Percentiles rank a stretch among this genome's conserved stretches.
These are phyloP conservation scores for Penicillium nucicola DNA, from an alignment of 495 filamentous ascomycete species.

Conservation along the genomic window DNA sequence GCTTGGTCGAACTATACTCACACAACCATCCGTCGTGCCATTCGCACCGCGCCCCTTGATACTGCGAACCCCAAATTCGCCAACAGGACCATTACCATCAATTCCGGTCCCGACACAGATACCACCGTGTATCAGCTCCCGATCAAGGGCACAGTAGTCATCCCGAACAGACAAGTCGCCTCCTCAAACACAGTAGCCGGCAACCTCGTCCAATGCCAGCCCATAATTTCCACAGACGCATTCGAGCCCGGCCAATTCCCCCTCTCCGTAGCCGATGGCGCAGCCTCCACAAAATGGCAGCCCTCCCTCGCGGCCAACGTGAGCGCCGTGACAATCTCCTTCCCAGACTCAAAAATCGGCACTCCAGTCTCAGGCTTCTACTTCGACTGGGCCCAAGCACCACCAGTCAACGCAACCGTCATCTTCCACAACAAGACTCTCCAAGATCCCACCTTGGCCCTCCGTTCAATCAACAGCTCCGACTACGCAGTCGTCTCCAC, in stretches of 20 bases:
- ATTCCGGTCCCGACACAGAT: slow-evolving; percentile 36
- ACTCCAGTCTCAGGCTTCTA: slow-evolving; percentile 49
- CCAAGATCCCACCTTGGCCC: slow-evolving; percentile 10
- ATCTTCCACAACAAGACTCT: slow-evolving; percentile 51
- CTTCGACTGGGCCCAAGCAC: slow-evolving; percentile 66
- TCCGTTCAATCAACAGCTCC: neutral
- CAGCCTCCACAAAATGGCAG: slow-evolving; percentile 70
- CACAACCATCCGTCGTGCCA: slow-evolving; percentile 55
- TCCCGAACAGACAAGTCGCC: slow-evolving; percentile 57
- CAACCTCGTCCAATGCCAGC: slow-evolving; percentile 68
- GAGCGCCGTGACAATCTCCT: slow-evolving; percentile 44
- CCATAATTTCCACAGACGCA: slow-evolving; percentile 42
- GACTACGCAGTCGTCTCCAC: slow-evolving; percentile 16
- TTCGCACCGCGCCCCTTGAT: slow-evolving; percentile 23
- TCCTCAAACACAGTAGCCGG: slow-evolving; percentile 45
- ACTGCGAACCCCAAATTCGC: slow-evolving; percentile 47
- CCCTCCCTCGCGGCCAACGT: slow-evolving; percentile 49
- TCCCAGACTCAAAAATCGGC: slow-evolving; percentile 38
- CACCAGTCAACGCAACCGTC: slow-evolving; percentile 55
- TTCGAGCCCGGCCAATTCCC: slow-evolving; percentile 72
- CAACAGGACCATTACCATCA: slow-evolving; percentile 50
- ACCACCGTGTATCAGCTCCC: slow-evolving; percentile 46
- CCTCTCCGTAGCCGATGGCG: slow-evolving; percentile 66
- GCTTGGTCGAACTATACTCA: slow-evolving; percentile 63
- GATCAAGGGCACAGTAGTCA: slow-evolving; percentile 47